Base-by-base conservation (phyloP, 441 rosid species). In the Syzygium syzygioides region DNA sequence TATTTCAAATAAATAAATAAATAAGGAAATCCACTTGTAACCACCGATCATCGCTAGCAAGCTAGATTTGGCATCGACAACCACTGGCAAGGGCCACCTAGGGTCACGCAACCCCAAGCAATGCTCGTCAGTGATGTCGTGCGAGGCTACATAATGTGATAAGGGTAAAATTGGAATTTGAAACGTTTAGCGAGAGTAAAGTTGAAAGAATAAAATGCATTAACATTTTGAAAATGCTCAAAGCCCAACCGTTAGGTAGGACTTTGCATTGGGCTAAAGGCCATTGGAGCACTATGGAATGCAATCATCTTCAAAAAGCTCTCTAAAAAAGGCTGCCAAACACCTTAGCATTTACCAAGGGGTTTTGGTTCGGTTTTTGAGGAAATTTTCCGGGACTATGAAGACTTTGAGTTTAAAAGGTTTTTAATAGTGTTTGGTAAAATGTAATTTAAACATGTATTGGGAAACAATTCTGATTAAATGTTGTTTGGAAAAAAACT, bases 321-420 rank as follows among this genome's bases (percentile, higher is more conserved):
- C 64, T 26, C 1, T 7, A 11, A 26, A 59, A 28, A 59, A 26
- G 2, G 30, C 26, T 26, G 64, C 30, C 19, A 11, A 57, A 12
- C n/a, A 26, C 30, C 30, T 11, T 20, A 2, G 41, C 68, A 28
- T 60, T 28, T 60, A 17, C 13, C 23, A 2, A 10, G 26, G 5
- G 48, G 48, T 20, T 68, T 68, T 68, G 48, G 48, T 10, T 19
- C 14, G 3, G 7, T 5, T 68, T 68, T 68, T 34, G 25, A 26
- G 15, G 37, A 68, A 68, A 68, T 11, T 1, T 13, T 68, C 26
- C 8, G 25, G 7, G 18, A 32, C 34, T 18, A 4, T 45, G 4
- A 66, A 0, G 34, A 66, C 25, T 2, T 2, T 4, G 48, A 17
- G 45, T 3, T 17, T 2, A 66, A 17, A 32, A 13, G 12, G 9